Percentiles rank a stretch among this genome's conserved stretches.
Evolutionary conservation across 208 protist genomes (phyloP).

Genomic region (Kentomonas sorsogonicus): DNA sequence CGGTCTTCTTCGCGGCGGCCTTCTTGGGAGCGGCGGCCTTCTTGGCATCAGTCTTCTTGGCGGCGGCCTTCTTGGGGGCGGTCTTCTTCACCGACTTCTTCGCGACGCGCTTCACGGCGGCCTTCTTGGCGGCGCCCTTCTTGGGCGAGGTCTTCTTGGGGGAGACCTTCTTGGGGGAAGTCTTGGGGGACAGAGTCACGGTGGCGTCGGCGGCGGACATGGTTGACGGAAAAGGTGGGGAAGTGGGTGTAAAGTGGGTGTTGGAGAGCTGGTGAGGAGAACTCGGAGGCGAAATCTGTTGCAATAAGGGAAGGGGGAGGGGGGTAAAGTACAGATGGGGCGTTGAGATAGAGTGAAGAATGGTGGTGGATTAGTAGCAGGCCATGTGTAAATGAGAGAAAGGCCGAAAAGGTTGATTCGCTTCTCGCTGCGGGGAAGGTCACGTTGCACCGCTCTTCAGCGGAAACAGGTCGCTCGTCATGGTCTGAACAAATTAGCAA

Average conservation of each 20-base stretch:
- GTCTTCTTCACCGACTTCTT: constrained; percentile 15
- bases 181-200: constrained; percentile 12
- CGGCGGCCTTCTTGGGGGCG: constrained; percentile 13
- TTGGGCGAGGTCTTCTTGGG: constrained; percentile 17
- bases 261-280: no score
- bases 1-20: constrained; percentile 16
- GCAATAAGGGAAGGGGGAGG: background rate
- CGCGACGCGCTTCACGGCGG: constrained; percentile 1
- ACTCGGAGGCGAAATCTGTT: background rate
- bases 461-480: no score
- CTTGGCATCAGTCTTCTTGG: background rate
- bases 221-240: background rate
- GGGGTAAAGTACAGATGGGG: background rate
- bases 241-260: no score
- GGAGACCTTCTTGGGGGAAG: constrained; percentile 21
- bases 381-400: no score
- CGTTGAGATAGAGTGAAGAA: background rate
- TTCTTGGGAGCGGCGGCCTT: constrained; percentile 16
- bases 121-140: constrained; percentile 15
- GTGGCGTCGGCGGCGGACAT: constrained; percentile 6
- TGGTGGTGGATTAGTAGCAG: no score
- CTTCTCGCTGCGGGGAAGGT: no score
- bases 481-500: no score
- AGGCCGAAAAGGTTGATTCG: no score
- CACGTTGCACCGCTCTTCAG: no score